phyloP scores from a whole-genome alignment of 2,329 filamentous ascomycete species.

The Aspergillus quadrilineatus region DNA sequence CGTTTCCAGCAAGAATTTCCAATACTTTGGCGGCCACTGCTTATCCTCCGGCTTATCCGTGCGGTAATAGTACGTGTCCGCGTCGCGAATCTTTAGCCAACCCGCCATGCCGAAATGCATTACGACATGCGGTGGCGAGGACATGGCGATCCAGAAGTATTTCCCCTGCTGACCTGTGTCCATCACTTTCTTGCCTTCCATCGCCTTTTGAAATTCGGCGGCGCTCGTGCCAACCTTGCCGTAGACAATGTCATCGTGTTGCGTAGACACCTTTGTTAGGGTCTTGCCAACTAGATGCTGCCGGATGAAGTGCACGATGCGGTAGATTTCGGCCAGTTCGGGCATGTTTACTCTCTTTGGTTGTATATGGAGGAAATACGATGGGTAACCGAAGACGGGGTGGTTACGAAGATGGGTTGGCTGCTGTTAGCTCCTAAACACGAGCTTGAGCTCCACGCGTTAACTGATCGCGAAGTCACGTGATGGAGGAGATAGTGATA shows the following conservation, averaged over 20 bases:
- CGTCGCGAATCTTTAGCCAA: conserved; percentile 84
- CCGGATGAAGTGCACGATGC: conserved; percentile 80
- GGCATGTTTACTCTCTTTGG: conserved; percentile 39
- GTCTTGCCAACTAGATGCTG: conserved; percentile 81
- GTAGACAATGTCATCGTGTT: conserved; percentile 82
- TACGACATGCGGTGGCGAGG: conserved; percentile 75
- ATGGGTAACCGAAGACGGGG: background rate
- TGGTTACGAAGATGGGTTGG: background rate
- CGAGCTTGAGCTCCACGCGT: conserved; percentile 18
- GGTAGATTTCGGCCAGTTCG: conserved; percentile 65
- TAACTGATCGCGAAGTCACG: conserved; percentile 28
- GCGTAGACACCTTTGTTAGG: conserved; percentile 66
- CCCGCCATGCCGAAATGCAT: conserved; percentile 81
- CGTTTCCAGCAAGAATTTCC: conserved; percentile 79
- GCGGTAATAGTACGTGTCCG: conserved; percentile 78
- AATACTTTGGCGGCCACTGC: conserved; percentile 84
- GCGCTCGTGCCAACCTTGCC: conserved; percentile 85
- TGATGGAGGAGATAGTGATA: conserved; percentile 18
- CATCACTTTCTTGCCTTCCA: conserved; percentile 71
- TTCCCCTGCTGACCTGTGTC: conserved; percentile 85
- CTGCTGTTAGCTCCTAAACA: conserved; percentile 6
- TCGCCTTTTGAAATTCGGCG: conserved; percentile 67
- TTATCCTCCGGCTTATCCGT: conserved; percentile 58
- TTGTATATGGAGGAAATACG: background rate
- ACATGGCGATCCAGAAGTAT: conserved; percentile 90